A percentile compares a stretch with the other conserved stretches of the same genome.
These are phyloP conservation scores for Eremomyces bilateralis DNA, from an alignment of 495 filamentous ascomycete species.

Conservation along the genomic window DNA sequence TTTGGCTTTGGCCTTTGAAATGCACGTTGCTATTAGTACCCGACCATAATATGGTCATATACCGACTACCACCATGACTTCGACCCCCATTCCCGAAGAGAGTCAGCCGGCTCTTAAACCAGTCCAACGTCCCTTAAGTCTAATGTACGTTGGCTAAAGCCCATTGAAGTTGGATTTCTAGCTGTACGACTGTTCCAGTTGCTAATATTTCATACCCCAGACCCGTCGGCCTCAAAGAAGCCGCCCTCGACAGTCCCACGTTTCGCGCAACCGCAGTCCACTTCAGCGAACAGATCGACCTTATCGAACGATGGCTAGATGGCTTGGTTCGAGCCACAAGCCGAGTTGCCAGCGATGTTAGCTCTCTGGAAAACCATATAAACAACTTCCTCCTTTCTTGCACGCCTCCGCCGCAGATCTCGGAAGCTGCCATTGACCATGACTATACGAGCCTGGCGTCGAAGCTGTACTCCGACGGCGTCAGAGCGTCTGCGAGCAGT, in stretches of 20 bases:
- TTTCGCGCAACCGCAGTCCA: constrained; percentile 77
- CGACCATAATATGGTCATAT: too few relatives aligned
- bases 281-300: constrained; percentile 81
- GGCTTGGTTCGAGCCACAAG: constrained; percentile 57
- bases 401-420: constrained; percentile 46
- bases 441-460: constrained; percentile 83
- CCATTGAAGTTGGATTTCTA: too few relatives aligned
- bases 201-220: constrained; percentile 16
- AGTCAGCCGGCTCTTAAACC: constrained; percentile 5
- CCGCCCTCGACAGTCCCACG: constrained; percentile 83
- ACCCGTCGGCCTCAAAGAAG: constrained; percentile 84
- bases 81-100: too few relatives aligned
- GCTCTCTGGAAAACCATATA: constrained; percentile 44
- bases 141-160: constrained; percentile 12
- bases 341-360: constrained; percentile 54
- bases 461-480: constrained; percentile 61
- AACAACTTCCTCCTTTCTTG: constrained; percentile 51
- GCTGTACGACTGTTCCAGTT: too few relatives aligned
- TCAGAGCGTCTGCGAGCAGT: constrained; percentile 67
- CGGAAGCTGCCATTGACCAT: constrained; percentile 70
- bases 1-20: too few relatives aligned
- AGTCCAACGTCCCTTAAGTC: constrained; percentile 8
- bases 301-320: constrained; percentile 85
- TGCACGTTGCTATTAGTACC: too few relatives aligned
- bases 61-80: too few relatives aligned